phyloP scores from a whole-genome alignment of 2,329 filamentous ascomycete species.

The Piedraia hortae region DNA sequence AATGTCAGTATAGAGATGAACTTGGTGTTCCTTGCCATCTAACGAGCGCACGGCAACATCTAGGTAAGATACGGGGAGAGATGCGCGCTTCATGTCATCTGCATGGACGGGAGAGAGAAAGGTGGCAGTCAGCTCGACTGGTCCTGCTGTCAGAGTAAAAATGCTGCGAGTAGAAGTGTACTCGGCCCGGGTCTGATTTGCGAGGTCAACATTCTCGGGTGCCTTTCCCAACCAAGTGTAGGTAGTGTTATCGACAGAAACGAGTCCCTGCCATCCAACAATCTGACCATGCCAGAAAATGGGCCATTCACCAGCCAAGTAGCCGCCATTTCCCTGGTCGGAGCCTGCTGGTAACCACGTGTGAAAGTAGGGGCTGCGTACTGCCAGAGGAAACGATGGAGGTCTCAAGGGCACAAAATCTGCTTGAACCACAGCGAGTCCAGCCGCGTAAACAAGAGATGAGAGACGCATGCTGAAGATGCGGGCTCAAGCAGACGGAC shows the following conservation, averaged over 20 bases:
- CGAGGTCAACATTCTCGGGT: constrained; percentile 17
- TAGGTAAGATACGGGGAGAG: constrained; percentile 42
- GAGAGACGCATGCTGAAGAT: constrained; percentile 1
- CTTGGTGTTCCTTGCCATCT: constrained; percentile 23
- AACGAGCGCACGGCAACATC: constrained; percentile 32
- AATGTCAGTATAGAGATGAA: constrained; percentile 47
- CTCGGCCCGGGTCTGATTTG: constrained; percentile 33
- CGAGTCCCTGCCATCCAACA: constrained; percentile 39
- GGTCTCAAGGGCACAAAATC: constrained; percentile 36
- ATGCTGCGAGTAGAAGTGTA: constrained; percentile 48
- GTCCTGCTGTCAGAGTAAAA: constrained; percentile 38
- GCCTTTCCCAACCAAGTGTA: constrained; percentile 42
- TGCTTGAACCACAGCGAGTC: constrained; percentile 14
- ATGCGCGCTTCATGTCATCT: constrained; percentile 36
- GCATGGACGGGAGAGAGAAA: constrained; percentile 37
- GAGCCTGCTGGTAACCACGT: constrained; percentile 34
- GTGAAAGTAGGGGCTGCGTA: constrained; percentile 48
- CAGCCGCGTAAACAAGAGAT: constrained; percentile 1
- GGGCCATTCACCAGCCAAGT: constrained; percentile 17
- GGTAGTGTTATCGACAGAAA: constrained; percentile 13
- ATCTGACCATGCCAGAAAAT: constrained; percentile 31
- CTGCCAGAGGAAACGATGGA: constrained; percentile 42
- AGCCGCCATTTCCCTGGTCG: constrained; percentile 34
- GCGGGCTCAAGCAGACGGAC: too few species aligned
- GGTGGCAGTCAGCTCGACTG: constrained; percentile 35